Percentiles rank a stretch among this genome's conserved stretches.
Evolutionary conservation across 768 basidiomycete genomes (phyloP).

Genomic region (Leccinum disarticulatum): DNA sequence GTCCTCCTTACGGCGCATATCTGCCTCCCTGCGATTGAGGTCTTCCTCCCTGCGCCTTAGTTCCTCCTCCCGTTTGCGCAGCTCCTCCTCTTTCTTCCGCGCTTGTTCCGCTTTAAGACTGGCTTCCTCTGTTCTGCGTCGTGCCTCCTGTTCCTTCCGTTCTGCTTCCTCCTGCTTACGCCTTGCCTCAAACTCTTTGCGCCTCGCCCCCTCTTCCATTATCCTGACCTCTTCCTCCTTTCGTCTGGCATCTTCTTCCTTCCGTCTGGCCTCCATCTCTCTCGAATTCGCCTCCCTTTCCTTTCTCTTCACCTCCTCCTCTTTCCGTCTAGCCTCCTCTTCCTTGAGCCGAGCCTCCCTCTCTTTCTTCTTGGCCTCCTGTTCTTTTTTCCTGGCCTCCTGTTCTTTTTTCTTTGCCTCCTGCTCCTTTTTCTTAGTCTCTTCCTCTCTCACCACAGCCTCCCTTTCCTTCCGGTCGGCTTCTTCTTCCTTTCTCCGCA

Average conservation of each 20-base stretch:
- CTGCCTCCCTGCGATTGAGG: conserved; percentile 30
- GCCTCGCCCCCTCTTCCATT: conserved; percentile 25
- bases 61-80: conserved; percentile 29
- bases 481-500: conserved; percentile 34
- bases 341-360: conserved; percentile 23
- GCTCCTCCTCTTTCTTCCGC: conserved; percentile 27
- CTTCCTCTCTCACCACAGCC: conserved; percentile 27
- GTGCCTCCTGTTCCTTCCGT: conserved; percentile 33
- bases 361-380: conserved; percentile 32
- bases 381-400: conserved; percentile 19
- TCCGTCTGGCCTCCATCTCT: conserved; percentile 28
- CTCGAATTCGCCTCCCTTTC: conserved; percentile 30
- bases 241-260: conserved; percentile 31
- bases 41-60: conserved; percentile 34
- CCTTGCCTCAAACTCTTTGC: conserved; percentile 31
- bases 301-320: conserved; percentile 20
- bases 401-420: conserved; percentile 31
- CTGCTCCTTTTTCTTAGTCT: conserved; percentile 24
- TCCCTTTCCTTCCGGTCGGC: conserved; percentile 30
- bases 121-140: conserved; percentile 27
- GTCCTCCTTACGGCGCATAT: conserved; percentile 31
- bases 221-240: conserved; percentile 29
- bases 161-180: conserved; percentile 30
- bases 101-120: conserved; percentile 24
- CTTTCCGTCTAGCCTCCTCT: conserved; percentile 22